These are phyloP conservation scores for Apiotrichum akiyoshidainum DNA, from an alignment of 1,284 basidiomycete species.

Conservation along the genomic window DNA sequence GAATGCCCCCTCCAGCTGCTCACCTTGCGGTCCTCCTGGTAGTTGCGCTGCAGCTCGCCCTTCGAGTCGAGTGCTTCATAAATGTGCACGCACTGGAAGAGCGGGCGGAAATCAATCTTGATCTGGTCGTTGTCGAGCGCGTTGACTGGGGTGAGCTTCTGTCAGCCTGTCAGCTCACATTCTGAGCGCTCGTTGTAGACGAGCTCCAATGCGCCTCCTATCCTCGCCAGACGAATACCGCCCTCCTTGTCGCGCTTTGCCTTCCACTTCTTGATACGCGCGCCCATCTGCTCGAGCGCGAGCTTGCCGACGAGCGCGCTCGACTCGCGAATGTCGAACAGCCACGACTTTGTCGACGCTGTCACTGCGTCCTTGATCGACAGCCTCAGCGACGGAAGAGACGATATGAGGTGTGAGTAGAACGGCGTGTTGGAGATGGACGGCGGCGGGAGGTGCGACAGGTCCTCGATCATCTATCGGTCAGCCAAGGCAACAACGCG, in stretches of 20 bases:
- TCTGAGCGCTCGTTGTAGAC: conserved; percentile 93
- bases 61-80: conserved; percentile 86
- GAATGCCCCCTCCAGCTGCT: neutral
- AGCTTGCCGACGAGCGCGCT: conserved; percentile 80
- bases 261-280: conserved; percentile 79
- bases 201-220: conserved; percentile 91
- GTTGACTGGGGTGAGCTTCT: conserved; percentile 61
- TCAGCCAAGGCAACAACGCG: neutral
- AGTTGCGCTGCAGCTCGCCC: conserved; percentile 83
- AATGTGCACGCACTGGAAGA: conserved; percentile 97
- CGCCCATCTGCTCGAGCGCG: conserved; percentile 87
- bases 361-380: conserved; percentile 92
- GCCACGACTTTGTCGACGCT: conserved; percentile 93
- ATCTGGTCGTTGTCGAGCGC: conserved; percentile 86
- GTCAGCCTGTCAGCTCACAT: conserved; percentile 58
- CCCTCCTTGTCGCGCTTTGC: conserved; percentile 64
- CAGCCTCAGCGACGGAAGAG: conserved; percentile 79
- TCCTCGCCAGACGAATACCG: conserved; percentile 64
- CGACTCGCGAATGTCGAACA: conserved; percentile 88
- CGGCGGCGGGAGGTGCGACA: conserved; percentile 84
- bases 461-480: conserved; percentile 65
- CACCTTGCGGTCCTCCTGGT: conserved; percentile 92
- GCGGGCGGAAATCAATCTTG: conserved; percentile 85
- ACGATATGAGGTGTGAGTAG: conserved; percentile 85
- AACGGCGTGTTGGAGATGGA: conserved; percentile 89